Percentiles rank a stretch among this genome's conserved stretches.
Conservation (phyloP, 1,139 yeast species). For the Candida buenavistaensis region DNA sequence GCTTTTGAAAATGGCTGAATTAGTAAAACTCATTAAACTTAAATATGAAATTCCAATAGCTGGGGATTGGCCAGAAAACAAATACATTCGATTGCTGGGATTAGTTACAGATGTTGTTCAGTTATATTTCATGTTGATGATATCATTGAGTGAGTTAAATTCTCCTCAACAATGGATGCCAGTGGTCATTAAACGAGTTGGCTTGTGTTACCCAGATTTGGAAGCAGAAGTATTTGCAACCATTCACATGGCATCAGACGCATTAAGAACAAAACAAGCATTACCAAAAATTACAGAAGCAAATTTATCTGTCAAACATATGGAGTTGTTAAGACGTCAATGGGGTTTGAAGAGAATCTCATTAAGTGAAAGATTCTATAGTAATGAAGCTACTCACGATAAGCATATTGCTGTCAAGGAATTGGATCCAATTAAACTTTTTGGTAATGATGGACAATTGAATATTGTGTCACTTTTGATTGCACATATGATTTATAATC, state of each 20-base stretch:
- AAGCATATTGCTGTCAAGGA: conserved; percentile 18
- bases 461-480: conserved; percentile 29
- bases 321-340: conserved; percentile 27
- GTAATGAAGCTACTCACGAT: conserved; percentile 3
- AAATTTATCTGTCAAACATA: conserved; percentile 31
- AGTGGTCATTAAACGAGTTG: conserved; percentile 27
- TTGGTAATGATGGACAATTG: conserved; percentile 35
- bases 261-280: conserved; percentile 25
- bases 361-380: conserved; percentile 29
- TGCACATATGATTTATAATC: conserved; percentile 32
- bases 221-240: conserved; percentile 33
- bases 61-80: conserved; percentile 36
- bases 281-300: conserved; percentile 38
- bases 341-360: conserved; percentile 30
- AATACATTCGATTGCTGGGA: conserved; percentile 25
- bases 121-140: conserved; percentile 26
- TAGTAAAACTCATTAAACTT: conserved; percentile 23
- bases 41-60: conserved; percentile 31
- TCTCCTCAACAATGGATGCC: conserved; percentile 31
- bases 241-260: conserved; percentile 34
- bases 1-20: conserved; percentile 23
- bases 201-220: conserved; percentile 32
- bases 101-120: conserved; percentile 30
- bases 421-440: conserved; percentile 27
- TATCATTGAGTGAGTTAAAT: conserved; percentile 26